Percentiles rank a stretch among this genome's conserved stretches.
These are phyloP conservation scores for Boletus insuetus DNA, from an alignment of 768 basidiomycete species.

Conservation along the genomic window DNA sequence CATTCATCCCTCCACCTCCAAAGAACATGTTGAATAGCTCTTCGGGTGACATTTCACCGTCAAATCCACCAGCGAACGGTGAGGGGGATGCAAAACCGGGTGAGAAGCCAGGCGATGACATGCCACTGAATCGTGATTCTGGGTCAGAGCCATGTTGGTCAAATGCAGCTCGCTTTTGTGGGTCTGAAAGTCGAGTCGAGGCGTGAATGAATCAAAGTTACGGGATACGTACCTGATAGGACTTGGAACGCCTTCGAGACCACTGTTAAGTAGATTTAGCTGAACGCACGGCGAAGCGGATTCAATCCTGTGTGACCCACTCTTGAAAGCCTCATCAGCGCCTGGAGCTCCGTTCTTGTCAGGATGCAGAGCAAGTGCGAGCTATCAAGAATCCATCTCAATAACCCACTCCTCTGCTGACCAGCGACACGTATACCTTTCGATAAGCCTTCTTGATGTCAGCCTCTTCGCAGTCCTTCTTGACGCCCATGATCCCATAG, in stretches of 20 bases:
- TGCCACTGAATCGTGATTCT: constrained; percentile 74
- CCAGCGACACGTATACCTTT: constrained; percentile 59
- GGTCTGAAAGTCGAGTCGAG: constrained; percentile 44
- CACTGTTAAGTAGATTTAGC: constrained; percentile 49
- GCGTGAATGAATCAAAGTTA: background rate
- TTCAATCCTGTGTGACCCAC: constrained; percentile 44
- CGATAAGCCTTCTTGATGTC: constrained; percentile 95
- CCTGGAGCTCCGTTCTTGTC: constrained; percentile 98
- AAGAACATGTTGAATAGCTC: constrained; percentile 99
- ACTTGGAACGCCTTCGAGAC: constrained; percentile 98
- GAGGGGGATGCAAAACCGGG: constrained; percentile 48
- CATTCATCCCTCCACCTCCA: constrained; percentile 51
- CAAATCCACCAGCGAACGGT: constrained; percentile 57
- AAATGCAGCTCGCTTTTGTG: constrained; percentile 84
- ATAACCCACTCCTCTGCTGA: constrained; percentile 3
- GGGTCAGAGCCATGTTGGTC: constrained; percentile 88
- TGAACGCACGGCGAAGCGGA: background rate
- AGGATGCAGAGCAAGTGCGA: constrained; percentile 86
- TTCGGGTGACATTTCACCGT: constrained; percentile 89
- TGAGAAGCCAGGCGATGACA: constrained; percentile 53
- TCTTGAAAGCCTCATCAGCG: constrained; percentile 97
- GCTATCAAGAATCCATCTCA: constrained; percentile 39
- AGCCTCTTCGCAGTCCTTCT: constrained; percentile 76
- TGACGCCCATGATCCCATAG: constrained; percentile 84
- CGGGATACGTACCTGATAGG: constrained; percentile 58